Conservation (phyloP, 352 stramenopile species). For the Phytopythium boreale region DNA sequence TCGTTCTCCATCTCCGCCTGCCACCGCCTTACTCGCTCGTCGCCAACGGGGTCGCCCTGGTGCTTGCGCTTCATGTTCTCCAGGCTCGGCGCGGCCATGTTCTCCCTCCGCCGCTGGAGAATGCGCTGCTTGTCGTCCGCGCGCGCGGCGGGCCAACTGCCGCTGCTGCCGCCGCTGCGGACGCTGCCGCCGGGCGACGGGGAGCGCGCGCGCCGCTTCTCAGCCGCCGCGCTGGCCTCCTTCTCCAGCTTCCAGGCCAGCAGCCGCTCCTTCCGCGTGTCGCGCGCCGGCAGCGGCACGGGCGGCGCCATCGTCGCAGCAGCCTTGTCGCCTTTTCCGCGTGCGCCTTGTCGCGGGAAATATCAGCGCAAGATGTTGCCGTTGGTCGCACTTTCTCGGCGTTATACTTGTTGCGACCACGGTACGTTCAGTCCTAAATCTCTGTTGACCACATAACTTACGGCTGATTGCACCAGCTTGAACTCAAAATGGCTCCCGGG, state of each 20-base stretch:
- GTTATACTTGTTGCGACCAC: neutral
- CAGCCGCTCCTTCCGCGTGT: conserved; percentile 22
- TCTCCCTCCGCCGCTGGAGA: conserved; percentile 12
- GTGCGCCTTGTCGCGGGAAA: neutral
- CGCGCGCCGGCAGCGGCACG: neutral
- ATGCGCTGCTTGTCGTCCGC: conserved; percentile 9
- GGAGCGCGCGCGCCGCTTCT: conserved; percentile 6
- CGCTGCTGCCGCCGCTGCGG: neutral
- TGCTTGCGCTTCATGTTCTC: neutral
- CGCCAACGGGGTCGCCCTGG: neutral
- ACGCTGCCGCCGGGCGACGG: neutral
- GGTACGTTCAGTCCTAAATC: neutral
- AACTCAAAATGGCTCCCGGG: neutral
- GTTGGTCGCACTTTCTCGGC: neutral
- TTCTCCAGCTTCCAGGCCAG: conserved; percentile 18
- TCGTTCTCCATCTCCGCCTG: neutral
- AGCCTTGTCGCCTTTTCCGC: neutral
- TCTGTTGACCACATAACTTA: neutral
- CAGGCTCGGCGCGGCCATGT: conserved; percentile 6
- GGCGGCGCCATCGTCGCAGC: conserved; percentile 1
- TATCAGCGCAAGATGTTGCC: neutral
- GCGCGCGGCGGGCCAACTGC: conserved; percentile 9
- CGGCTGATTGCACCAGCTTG: neutral
- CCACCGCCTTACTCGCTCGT: neutral
- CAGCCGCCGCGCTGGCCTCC: neutral